Evolutionary conservation across 345 rosid species (phyloP), one percentile per base, ranked within the genome.

Genomic region (Brassica cretica): DNA sequence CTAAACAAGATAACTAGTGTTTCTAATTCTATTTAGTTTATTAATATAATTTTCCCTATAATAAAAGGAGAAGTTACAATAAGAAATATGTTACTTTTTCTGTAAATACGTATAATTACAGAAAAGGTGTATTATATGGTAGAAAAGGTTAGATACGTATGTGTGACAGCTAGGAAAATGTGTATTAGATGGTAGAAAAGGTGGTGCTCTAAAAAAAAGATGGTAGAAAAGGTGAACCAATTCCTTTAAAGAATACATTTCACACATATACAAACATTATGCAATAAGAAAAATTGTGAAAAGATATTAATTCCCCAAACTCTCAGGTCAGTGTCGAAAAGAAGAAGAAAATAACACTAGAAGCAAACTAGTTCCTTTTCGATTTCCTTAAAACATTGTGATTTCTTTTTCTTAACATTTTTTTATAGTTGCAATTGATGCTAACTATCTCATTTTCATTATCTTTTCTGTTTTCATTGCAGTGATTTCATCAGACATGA

Each of bases 401-500:
- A 46, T 37, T 64, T 1, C 3, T 3, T 69, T n/a, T 46, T 5
- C 11, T n/a, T 18, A 18, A 55, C 5, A 24, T 19, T 14, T 6
- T 63, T 18, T 55, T 14, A 58, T 12, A 64, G 27, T 63, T 29
- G 25, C 64, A 37, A 12, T 16, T 12, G 10, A 64, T 71, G 66
- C 66, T 77, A 77, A 70, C 24, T 39, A 25, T 19, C 41, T 53
- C 7, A 0, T 58, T 58, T 21, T 29, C 4, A 10, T 32, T 39
- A 12, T 63, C 8, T 2, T 64, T 32, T 46, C 5, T 49, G 4
- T 30, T 76, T 64, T 70, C 15, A 18, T 21, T 82, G 74, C 80
- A 90, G 98, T 91, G 72, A 91, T 88, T 90, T 91, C 93, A n/a
- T 71, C 84, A 0, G 87, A 88, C 30, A 84, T 83, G 5, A 71